Evolutionary conservation across 768 basidiomycete species (phyloP).

Genomic region (Suillus alpinus): DNA sequence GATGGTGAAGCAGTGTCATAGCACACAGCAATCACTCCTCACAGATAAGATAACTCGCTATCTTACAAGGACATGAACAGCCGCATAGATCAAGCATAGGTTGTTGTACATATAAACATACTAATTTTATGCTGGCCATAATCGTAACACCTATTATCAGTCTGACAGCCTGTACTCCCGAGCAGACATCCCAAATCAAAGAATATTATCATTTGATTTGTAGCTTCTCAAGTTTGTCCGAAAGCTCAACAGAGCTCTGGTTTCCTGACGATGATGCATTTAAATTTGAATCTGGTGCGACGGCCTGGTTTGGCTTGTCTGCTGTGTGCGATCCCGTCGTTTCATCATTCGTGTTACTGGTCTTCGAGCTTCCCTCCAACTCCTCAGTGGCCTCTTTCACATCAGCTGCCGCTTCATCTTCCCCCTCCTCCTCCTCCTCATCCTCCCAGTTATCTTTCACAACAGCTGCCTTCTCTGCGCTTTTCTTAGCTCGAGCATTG

Average conservation of each 20-base stretch:
- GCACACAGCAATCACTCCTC: background rate
- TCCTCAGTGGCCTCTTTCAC: constrained; percentile 15
- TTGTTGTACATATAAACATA: constrained; percentile 7
- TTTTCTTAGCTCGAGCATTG: constrained; percentile 72
- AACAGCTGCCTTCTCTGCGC: constrained; percentile 45
- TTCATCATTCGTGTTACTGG: constrained; percentile 8
- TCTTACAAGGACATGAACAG: background rate
- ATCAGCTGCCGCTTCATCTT: constrained; percentile 18
- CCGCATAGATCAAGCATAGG: constrained; percentile 6
- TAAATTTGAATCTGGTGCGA: constrained; percentile 13
- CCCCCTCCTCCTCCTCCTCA: constrained; percentile 60
- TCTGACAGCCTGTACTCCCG: background rate
- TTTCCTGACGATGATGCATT: constrained; percentile 2
- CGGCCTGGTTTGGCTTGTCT: constrained; percentile 21
- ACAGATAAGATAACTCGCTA: background rate
- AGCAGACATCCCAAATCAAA: constrained; percentile 1
- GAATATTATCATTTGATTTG: constrained; percentile 42
- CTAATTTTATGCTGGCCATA: constrained; percentile 6
- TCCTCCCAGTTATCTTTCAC: constrained; percentile 83
- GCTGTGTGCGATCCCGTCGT: constrained; percentile 24
- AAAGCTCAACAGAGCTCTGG: constrained; percentile 33
- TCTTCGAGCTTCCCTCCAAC: constrained; percentile 24
- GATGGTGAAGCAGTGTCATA: constrained; percentile 14
- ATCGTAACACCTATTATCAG: constrained; percentile 4
- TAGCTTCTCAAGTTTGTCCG: constrained; percentile 55